Evolutionary conservation across 768 basidiomycete genomes (phyloP).

Genomic region (Leccinum olivaceopallidum): DNA sequence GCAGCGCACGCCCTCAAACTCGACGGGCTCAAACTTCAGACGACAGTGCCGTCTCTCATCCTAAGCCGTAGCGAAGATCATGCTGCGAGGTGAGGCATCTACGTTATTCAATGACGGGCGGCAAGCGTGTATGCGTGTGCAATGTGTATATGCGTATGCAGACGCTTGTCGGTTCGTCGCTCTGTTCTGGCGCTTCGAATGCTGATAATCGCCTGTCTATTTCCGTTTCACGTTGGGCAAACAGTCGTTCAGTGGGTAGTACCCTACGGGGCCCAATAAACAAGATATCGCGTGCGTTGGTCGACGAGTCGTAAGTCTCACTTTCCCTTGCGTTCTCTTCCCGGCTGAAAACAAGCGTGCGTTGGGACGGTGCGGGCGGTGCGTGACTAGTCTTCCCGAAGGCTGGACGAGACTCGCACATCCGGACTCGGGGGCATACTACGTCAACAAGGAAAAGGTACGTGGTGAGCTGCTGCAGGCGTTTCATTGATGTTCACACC

Average conservation of each 20-base stretch:
- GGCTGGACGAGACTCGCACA: conserved; percentile 35
- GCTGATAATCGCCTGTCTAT: not conserved
- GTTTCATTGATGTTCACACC: no score
- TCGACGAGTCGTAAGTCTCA: conserved; percentile 12
- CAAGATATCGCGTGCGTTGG: not conserved
- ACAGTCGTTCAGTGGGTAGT: not conserved
- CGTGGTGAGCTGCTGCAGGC: not conserved
- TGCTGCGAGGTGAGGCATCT: not conserved
- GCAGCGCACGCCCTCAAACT: not conserved
- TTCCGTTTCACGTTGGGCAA: not conserved
- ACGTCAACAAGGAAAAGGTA: conserved; percentile 35
- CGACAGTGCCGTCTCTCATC: not conserved
- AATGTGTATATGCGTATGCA: no score
- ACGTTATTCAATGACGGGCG: not conserved
- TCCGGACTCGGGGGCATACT: conserved; percentile 35
- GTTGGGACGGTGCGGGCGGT: conserved; percentile 1
- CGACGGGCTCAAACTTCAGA: not conserved
- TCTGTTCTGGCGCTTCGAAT: not conserved
- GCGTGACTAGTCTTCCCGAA: conserved; percentile 8
- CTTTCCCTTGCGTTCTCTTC: not conserved
- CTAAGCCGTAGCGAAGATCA: not conserved
- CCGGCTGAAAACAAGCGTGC: not conserved
- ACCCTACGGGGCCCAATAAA: not conserved
- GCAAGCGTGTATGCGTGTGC: no score
- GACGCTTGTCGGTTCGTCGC: not conserved